Conservation (phyloP, 495 filamentous ascomycete species). For the Cercophora samala region DNA sequence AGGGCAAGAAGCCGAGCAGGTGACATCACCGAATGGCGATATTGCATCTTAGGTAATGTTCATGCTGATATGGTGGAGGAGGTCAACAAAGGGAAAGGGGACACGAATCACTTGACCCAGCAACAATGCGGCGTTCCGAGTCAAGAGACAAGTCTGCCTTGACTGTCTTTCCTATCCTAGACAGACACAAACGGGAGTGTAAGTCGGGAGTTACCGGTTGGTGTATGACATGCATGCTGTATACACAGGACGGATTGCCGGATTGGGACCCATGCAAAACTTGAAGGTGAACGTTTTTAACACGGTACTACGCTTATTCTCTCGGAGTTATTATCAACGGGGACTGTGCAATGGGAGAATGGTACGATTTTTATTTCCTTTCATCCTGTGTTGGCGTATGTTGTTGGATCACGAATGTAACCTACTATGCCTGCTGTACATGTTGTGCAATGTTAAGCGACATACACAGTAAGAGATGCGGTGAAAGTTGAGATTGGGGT, state of each 20-base stretch:
- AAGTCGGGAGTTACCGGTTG: neutral
- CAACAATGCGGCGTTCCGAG: neutral
- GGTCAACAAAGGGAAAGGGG: neutral
- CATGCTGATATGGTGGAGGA: neutral
- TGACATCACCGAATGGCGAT: neutral
- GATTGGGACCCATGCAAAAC: neutral
- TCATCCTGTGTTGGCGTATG: too few species aligned
- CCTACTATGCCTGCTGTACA: too few species aligned
- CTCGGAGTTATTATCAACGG: neutral
- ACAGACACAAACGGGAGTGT: neutral
- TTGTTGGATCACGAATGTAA: too few species aligned
- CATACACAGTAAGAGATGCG: too few species aligned
- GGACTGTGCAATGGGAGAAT: neutral
- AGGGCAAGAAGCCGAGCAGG: neutral
- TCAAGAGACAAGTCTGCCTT: neutral
- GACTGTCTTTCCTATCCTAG: neutral
- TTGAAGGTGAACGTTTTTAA: too few species aligned
- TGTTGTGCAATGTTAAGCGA: too few species aligned
- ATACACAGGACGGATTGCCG: neutral
- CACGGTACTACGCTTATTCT: too few species aligned
- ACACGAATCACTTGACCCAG: neutral
- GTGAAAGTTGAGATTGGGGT: too few species aligned
- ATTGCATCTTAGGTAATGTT: neutral
- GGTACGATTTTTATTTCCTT: too few species aligned
- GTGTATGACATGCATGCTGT: neutral